Evolutionary conservation across 176 grass and related monocot genomes (phyloP), one percentile per base, ranked within the genome.

Genomic region (Phragmites australis): DNA sequence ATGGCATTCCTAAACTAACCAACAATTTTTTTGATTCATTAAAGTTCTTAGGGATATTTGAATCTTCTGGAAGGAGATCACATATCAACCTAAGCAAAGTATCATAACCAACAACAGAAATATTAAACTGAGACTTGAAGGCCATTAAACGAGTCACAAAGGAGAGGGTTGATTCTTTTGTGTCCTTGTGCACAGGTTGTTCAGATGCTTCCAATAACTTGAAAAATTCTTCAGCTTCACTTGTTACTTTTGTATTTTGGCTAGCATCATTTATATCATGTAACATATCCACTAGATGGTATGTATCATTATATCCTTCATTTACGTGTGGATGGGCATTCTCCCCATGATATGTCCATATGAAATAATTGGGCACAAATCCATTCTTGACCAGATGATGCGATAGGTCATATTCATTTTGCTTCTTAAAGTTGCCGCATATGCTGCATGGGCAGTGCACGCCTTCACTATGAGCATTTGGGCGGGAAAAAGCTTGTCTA

Each of bases 341-440:
- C 22, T 59, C 72, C 54, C 72, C 14, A 26, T 59, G 37, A 59
- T 75, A 75, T 75, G 53, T 45, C 53, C 54, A 75, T 4, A 44
- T 21, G 22, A 27, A 75, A 27, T 75, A 75, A 22, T 75, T 75
- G 17, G 37, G 54, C 22, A 59, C 72, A 44, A 59, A 75, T 7
- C 72, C 54, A 57, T 75, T 59, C 22, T 75, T 75, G 7, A 75
- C 13, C 27, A 75, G 22, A 13, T 75, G 72, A 18, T 59, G 72
- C 19, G 72, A 73, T 22, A 73, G 9, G 47, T 72, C 32, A 31
- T 52, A 72, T 52, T 72, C 69, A 72, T 32, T 10, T 43, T 56
- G n/a, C 53, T 57, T 75, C 22, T 75, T 75, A 42, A 75, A 75
- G n/a, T 58, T 58, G 27, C 53, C 34, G 27, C 72, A 75, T 30